These are phyloP conservation scores for Sungouiozyma intestinalis DNA, from an alignment of 805 yeast species.

Conservation along the genomic window DNA sequence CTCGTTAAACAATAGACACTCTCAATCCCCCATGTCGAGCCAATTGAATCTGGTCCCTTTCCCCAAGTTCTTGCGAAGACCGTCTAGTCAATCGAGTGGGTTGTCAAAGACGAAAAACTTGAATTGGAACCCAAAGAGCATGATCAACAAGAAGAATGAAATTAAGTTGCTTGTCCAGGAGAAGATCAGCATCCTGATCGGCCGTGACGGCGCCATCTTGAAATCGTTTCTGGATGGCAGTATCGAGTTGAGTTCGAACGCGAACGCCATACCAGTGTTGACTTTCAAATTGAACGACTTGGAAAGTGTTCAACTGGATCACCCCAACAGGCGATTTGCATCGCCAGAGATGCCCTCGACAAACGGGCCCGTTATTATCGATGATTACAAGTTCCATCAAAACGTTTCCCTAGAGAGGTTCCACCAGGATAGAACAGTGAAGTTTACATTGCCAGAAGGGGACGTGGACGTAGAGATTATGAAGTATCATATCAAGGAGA, in stretches of 20 bases:
- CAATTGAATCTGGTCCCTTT: neutral
- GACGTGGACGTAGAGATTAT: slow-evolving; percentile 55
- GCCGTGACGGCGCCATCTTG: slow-evolving; percentile 51
- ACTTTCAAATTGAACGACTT: slow-evolving; percentile 66
- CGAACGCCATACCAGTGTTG: slow-evolving; percentile 79
- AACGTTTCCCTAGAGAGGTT: slow-evolving; percentile 68
- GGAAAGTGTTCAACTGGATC: slow-evolving; percentile 10
- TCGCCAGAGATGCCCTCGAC: slow-evolving; percentile 6
- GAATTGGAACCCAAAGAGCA: slow-evolving; percentile 63
- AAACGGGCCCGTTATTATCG: slow-evolving; percentile 43
- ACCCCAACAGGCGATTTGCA: slow-evolving; percentile 12
- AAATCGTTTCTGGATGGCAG: slow-evolving; percentile 70
- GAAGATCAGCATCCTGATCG: slow-evolving; percentile 58
- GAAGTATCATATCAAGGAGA: slow-evolving; percentile 53
- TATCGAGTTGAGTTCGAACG: slow-evolving; percentile 56
- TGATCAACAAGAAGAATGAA: slow-evolving; percentile 56
- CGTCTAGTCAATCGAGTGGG: slow-evolving; percentile 10
- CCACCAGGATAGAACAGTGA: slow-evolving; percentile 52
- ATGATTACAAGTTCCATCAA: slow-evolving; percentile 79
- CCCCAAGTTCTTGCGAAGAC: slow-evolving; percentile 15
- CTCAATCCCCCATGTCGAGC: neutral
- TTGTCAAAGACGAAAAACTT: slow-evolving; percentile 26
- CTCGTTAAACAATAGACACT: neutral
- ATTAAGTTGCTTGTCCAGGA: slow-evolving; percentile 69
- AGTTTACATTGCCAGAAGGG: slow-evolving; percentile 82